Base-by-base conservation (phyloP, 306 rosid species). In the Cucurbita moschata region DNA sequence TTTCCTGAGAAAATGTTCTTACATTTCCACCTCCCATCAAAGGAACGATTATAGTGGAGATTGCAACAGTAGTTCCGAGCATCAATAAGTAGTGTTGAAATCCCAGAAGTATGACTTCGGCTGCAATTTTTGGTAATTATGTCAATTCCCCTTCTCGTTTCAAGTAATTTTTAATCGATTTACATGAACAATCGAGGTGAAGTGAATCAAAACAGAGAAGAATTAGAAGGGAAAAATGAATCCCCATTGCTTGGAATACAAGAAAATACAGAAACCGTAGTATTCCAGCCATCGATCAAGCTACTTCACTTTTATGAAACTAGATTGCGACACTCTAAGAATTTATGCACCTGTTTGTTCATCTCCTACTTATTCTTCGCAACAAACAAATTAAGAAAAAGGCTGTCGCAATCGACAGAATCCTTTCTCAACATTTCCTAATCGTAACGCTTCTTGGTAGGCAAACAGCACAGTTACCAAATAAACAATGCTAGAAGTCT, bases 11-110 rank as follows among this genome's bases (percentile, higher is more conserved):
- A 66, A 68, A 68, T 21, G n/a, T 43, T 43, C 81, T 86, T 85
- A 94, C 98, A 77, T 91, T 72, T 73, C 96, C 97, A 76, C 99
- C 99, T 74, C 99, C 99, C 87, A 94, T 90, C 60, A 86, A 56
- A 59, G 96, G 89, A 58, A 82, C 92, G 49, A 94, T 77, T 18
- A 83, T 12, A 42, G 90, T 84, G 54, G 97, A 83, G 65, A 91
- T 54, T 71, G 87, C 66, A 71, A 89, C 91, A 15, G 85, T 84
- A 47, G 89, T 84, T 38, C 98, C 96, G 16, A 94, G 84, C 94
- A 88, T 85, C 39, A 89, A 92, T 55, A 94, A 23, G 56, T 77
- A 94, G 72, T 94, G 90, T 73, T 90, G 98, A 79, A 90, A 94
- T 38, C 92, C 98, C 77, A 83, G 77, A 12, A 93, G 73, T 60